Base-by-base conservation (phyloP, 768 basidiomycete genomes). In the Pisolithus tinctorius region DNA sequence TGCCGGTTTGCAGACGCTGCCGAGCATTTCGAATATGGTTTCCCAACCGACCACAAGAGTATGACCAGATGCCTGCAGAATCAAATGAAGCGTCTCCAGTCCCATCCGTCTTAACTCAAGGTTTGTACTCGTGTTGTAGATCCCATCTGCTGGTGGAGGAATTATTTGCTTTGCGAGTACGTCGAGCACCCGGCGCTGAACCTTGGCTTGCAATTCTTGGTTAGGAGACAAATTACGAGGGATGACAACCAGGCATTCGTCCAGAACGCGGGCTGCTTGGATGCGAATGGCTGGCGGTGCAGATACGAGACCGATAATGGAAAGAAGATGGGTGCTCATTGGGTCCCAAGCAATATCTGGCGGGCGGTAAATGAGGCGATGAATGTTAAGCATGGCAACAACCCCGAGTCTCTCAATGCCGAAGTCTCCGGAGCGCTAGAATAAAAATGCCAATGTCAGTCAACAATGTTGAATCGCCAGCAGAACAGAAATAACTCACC, bases 1-100 rank as follows among this genome's bases (percentile, higher is more conserved):
- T 0, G 72, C 66, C 1, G 85, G 76, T 45, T 78, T 79, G 66
- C 93, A 97, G 9, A 96, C 90, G 52, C 89, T 92, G 39, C 83
- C 82, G 6, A 99, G 74, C 80, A 97, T 93, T 56, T 85, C 81
- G 65, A 98, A 97, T 58, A 97, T 92, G 0, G 77, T 86, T 58
- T 88, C 85, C 95, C 95, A 99, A 0, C 96, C 95, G 13, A 88
- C 81, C 7, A 93, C 80, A 1, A 99, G 75, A 0, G 92, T 93
- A 66, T 97, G 93, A 0, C 91, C 95, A 0, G 91, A 89, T 1
- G 84, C 82, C 63, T 97, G 90, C 9, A 99, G 72, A 48, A 99
- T 93, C 57, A 88, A 81, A 56, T 93, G 89, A 9, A 99, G 69
- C 0, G 89, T 90, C 60, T 95, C 91, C 48, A 94, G 72, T 0